Evolutionary conservation across 1,284 basidiomycete genomes (phyloP).

Genomic region (Apiotrichum siamense): DNA sequence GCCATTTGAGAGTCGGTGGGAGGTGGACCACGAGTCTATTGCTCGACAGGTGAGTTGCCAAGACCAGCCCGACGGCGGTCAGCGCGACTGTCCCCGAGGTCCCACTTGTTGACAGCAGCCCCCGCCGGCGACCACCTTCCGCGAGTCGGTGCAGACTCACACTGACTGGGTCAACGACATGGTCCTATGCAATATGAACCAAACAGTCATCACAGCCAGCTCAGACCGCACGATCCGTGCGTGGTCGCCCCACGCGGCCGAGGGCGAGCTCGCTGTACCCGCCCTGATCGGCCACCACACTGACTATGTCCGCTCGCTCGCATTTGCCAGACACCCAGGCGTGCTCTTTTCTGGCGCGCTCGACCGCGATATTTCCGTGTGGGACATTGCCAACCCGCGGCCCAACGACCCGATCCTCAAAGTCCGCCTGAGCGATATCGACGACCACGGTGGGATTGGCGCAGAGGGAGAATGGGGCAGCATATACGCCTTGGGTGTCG

Average conservation of each 20-base stretch:
- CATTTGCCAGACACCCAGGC: constrained; percentile 67
- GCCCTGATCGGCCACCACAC: constrained; percentile 74
- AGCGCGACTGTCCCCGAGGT: too few species aligned
- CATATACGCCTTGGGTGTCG: constrained; percentile 68
- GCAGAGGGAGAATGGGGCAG: constrained; percentile 57
- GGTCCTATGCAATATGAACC: constrained; percentile 82
- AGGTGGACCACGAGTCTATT: constrained; percentile 55
- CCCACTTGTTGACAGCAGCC: constrained; percentile 11
- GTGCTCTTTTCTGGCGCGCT: constrained; percentile 94
- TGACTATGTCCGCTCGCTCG: constrained; percentile 86
- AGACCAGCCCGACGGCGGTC: too few species aligned
- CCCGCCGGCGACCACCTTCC: constrained; percentile 52
- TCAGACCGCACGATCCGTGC: constrained; percentile 92
- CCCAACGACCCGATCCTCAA: constrained; percentile 41
- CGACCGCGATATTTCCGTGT: constrained; percentile 86
- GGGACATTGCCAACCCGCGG: constrained; percentile 66
- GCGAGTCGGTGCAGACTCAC: constrained; percentile 78
- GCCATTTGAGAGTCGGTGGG: constrained; percentile 70
- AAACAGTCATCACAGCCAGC: constrained; percentile 90
- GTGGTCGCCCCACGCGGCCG: constrained; percentile 76
- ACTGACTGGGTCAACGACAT: constrained; percentile 98
- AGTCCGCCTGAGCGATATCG: constrained; percentile 36
- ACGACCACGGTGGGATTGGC: constrained; percentile 36
- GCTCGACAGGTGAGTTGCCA: constrained; percentile 16
- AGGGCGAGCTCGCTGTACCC: constrained; percentile 53